These are phyloP conservation scores for Fraxinus paxiana DNA, from an alignment of 305 asterid species.

Conservation along the genomic window DNA sequence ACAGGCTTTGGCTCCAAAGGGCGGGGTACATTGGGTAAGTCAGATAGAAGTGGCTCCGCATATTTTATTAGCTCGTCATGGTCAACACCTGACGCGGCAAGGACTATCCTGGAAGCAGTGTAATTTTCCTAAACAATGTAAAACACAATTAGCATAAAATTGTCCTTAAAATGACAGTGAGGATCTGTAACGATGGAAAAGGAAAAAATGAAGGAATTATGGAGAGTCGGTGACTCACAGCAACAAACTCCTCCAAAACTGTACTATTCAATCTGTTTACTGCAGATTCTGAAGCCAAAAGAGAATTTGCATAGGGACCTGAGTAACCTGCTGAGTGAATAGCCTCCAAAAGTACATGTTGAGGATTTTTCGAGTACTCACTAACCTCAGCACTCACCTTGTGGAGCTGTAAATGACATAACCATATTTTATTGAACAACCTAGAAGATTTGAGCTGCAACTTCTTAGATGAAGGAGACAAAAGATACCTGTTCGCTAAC, in stretches of 20 bases:
- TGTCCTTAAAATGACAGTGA: slow-evolving; percentile 5
- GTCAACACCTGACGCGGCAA: slow-evolving; percentile 91
- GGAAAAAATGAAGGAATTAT: background rate
- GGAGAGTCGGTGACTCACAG: slow-evolving; percentile 46
- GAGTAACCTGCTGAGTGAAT: slow-evolving; percentile 76
- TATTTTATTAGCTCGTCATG: slow-evolving; percentile 70
- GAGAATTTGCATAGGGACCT: slow-evolving; percentile 70
- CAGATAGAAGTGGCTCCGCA: slow-evolving; percentile 80
- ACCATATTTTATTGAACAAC: slow-evolving; percentile 11
- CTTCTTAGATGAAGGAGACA: slow-evolving; percentile 4
- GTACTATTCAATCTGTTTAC: slow-evolving; percentile 49
- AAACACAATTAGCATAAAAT: slow-evolving; percentile 19
- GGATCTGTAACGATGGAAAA: background rate
- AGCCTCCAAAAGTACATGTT: slow-evolving; percentile 85
- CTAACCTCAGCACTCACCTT: slow-evolving; percentile 66
- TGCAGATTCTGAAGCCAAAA: slow-evolving; percentile 76
- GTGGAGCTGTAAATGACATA: slow-evolving; percentile 48
- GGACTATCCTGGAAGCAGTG: slow-evolving; percentile 85
- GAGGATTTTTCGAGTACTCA: slow-evolving; percentile 77
- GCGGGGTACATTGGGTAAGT: slow-evolving; percentile 49
- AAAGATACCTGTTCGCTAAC: slow-evolving; percentile 76
- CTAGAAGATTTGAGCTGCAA: slow-evolving; percentile 12
- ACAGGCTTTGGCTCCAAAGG: slow-evolving; percentile 53
- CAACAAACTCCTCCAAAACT: slow-evolving; percentile 75
- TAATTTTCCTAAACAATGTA: slow-evolving; percentile 57